Evolutionary conservation across 148 eudicot genomes (phyloP), one percentile per base, ranked within the genome.

Genomic region (Fagopyrum tataricum): DNA sequence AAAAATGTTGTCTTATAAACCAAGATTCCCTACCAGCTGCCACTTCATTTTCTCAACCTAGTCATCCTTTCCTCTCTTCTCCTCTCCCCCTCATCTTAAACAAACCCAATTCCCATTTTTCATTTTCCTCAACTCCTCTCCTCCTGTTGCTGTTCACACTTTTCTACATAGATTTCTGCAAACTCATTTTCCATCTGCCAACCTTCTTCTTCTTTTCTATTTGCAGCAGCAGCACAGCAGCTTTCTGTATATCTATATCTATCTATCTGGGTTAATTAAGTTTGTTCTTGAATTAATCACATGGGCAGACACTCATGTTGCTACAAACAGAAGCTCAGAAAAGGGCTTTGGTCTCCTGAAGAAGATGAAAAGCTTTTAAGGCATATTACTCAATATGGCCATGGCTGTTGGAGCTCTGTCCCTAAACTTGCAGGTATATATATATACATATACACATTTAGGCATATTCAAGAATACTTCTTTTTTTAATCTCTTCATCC

Each of bases 361-460:
- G 98, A 94, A 89, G 98, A 94, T 87, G 98, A 91, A 74, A 94
- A 91, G 43, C 98, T 94, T 64, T 82, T 93, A 5, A 85, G 84
- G 67, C 97, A 93, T 75, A 91, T 93, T 44, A 91, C 92, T 20
- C 88, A 84, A 64, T 80, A 77, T 67, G 98, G 98, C 44, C 97
- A 93, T 85, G 98, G 98, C 18, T 90, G 98, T 70, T 93, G 98
- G 98, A 90, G 96, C 79, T 93, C 98, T 76, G 98, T 93, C 37
- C 98, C 98, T 64, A 93, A 93, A 78, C 87, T 93, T 39, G 98
- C 98, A n/a, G 97, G 97, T 90, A 52, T 58, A 6, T 2, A 62
- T 31, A 62, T 31, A 31, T 62, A 13, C 15, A 4, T 13, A 39
- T 39, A 24, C 24, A 6, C 2, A 9, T 4, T 31, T 31, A 31